Evolutionary conservation across 805 yeast genomes (phyloP).

Genomic region (Saccharomyces mikatae): DNA sequence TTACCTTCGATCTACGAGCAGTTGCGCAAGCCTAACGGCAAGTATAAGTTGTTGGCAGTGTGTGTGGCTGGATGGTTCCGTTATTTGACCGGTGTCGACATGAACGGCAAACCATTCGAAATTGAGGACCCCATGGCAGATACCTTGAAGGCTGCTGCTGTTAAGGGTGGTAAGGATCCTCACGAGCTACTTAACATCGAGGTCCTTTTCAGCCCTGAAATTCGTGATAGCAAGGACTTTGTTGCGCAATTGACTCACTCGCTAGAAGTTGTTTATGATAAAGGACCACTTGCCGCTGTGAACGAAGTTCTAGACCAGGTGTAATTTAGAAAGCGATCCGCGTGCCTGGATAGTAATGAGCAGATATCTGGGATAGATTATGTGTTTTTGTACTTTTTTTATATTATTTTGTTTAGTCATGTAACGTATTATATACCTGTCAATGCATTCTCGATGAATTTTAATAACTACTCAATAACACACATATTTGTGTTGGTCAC

Average conservation of each 20-base stretch:
- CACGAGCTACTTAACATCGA: conserved; percentile 1
- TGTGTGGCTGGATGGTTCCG: conserved; percentile 9
- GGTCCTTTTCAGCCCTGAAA: conserved; percentile 2
- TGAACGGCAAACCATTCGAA: conserved; percentile 2
- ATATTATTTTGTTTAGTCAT: neutral
- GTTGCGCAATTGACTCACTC: conserved; percentile 1
- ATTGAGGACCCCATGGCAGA: conserved; percentile 5
- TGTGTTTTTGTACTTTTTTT: too few species aligned
- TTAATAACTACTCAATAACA: too few species aligned
- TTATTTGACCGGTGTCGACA: conserved; percentile 5
- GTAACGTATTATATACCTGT: neutral
- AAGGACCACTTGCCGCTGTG: conserved; percentile 2
- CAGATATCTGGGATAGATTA: neutral
- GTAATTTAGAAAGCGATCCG: neutral
- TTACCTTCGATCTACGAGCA: conserved; percentile 6
- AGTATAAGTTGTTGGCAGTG: conserved; percentile 2
- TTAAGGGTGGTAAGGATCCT: conserved; percentile 5
- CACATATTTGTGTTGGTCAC: neutral
- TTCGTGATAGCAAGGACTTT: conserved; percentile 1
- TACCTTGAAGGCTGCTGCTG: conserved; percentile 2
- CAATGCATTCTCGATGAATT: neutral
- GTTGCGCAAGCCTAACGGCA: conserved; percentile 1
- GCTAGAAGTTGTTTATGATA: conserved; percentile 1
- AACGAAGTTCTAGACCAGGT: conserved; percentile 1
- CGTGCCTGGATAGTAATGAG: neutral